Base-by-base conservation (phyloP, 2,329 filamentous ascomycete species). In the Ophiosphaerella herpotricha region DNA sequence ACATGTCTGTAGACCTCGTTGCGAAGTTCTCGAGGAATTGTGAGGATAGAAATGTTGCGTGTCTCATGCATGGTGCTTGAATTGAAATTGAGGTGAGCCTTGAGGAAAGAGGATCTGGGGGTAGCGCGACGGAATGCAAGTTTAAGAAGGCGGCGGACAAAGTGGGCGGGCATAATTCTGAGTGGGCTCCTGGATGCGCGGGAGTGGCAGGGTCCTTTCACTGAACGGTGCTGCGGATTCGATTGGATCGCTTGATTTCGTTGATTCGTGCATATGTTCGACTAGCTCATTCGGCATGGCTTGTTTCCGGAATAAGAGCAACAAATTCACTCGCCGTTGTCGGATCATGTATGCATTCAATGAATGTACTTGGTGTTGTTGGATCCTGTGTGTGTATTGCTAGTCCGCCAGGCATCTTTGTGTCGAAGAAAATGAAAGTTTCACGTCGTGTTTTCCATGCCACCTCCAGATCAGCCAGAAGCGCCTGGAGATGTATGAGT, bases 401-500 rank as follows among this genome's bases (percentile, higher is more conserved):
- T 11, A 11, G 11, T 29, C 11, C 26, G 11, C 26, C 11, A 29
- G 26, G 11, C 26, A 21, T 11, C 16, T 16, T 21, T 13, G 23
- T 23, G 8, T 9, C 14, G 21, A 16, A 21, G 36, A 9, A 1
- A 38, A 3, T 5, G 37, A 14, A 13, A 23, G 16, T 11, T 8
- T 7, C 33, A 41, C 48, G 34, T n/a, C 46, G 49, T 13, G 35
- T 18, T 4, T 7, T n/a, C 51, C 48, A 57, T 11, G 38, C 45
- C 5, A 23, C 37, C 21, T 57, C 54, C 34, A 60, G 16, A 23
- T 60, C 54, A 4, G 44, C 34, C 14, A 24, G 34, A 26, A 53
- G 55, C 3, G 51, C 35, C 12, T 51, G 14, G 14, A 51, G 35
- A 21, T 60, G 57, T 35, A 46, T 45, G 14, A 54, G 54, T 5